These are phyloP conservation scores for Paraleonurus japonicus DNA, from an alignment of 257 asterid genomes.

Conservation along the genomic window DNA sequence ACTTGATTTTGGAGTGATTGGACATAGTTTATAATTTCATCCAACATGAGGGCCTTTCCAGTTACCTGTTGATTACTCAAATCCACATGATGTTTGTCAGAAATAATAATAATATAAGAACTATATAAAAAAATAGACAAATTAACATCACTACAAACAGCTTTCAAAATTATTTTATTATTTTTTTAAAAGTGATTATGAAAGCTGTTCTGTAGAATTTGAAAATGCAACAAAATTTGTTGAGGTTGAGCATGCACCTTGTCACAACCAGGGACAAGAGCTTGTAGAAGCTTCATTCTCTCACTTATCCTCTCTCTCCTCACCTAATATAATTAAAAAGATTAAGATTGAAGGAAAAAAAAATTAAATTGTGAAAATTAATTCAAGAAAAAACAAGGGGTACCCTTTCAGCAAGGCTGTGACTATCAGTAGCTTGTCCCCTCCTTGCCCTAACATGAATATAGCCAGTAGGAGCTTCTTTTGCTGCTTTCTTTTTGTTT, in stretches of 20 bases:
- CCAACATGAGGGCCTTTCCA: too few species aligned
- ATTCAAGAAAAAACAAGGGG: neutral
- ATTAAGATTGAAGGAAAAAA: too few species aligned
- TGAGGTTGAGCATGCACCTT: slow-evolving; percentile 54
- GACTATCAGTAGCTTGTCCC: slow-evolving; percentile 92
- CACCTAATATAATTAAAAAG: slow-evolving; percentile 37
- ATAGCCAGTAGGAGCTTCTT: slow-evolving; percentile 46
- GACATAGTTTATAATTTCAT: too few species aligned
- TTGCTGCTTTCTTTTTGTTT: too few species aligned
- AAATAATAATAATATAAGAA: neutral
- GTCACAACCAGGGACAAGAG: slow-evolving; percentile 86
- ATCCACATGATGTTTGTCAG: slow-evolving; percentile 50
- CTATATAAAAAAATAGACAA: neutral
- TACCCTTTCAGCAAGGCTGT: too few species aligned
- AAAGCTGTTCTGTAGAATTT: too few species aligned
- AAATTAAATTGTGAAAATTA: neutral
- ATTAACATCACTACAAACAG: too few species aligned
- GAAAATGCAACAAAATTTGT: too few species aligned
- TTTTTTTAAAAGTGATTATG: too few species aligned
- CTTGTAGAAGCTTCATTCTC: slow-evolving; percentile 77
- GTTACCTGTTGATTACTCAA: too few species aligned
- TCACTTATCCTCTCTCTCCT: slow-evolving; percentile 89
- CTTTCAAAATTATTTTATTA: too few species aligned
- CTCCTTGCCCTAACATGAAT: slow-evolving; percentile 90
- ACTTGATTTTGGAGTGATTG: slow-evolving; percentile 53